phyloP scores from a whole-genome alignment of 306 rosid species.

The Fragaria ananassa region DNA sequence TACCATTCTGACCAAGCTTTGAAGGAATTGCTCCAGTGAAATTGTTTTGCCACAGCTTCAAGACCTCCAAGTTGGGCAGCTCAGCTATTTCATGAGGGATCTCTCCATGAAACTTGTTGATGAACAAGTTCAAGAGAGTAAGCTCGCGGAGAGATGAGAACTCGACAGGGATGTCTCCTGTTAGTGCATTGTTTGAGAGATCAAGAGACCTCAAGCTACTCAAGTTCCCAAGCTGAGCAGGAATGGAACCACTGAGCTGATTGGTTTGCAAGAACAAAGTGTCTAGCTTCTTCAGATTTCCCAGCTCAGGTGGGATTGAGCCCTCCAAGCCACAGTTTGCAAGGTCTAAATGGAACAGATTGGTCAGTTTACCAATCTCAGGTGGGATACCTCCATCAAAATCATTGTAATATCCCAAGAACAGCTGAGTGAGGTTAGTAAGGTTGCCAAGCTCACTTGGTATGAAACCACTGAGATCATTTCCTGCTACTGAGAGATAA shows the following conservation, averaged over 20 bases:
- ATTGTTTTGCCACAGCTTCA: slow-evolving; percentile 80
- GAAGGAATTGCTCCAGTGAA: slow-evolving; percentile 79
- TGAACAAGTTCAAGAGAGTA: slow-evolving; percentile 67
- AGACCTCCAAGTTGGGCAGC: slow-evolving; percentile 61
- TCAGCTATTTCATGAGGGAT: slow-evolving; percentile 63
- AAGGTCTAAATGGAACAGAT: slow-evolving; percentile 71
- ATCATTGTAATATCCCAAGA: slow-evolving; percentile 69
- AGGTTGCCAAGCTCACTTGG: slow-evolving; percentile 73
- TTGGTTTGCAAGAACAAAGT: slow-evolving; percentile 82
- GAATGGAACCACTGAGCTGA: slow-evolving; percentile 65
- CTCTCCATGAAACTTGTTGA: slow-evolving; percentile 76
- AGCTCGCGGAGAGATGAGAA: slow-evolving; percentile 63
- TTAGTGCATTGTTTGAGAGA: slow-evolving; percentile 71
- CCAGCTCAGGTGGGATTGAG: slow-evolving; percentile 69
- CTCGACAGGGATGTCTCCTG: slow-evolving; percentile 67
- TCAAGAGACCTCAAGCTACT: slow-evolving; percentile 63
- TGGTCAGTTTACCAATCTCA: slow-evolving; percentile 52
- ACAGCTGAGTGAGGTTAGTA: slow-evolving; percentile 49
- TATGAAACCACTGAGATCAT: slow-evolving; percentile 69
- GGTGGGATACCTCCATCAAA: slow-evolving; percentile 76
- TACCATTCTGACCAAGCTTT: slow-evolving; percentile 74
- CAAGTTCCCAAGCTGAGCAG: slow-evolving; percentile 63
- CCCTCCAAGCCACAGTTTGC: slow-evolving; percentile 76
- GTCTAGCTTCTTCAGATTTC: slow-evolving; percentile 58
- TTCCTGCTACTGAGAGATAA: slow-evolving; percentile 73